These are phyloP conservation scores for Danielia oregonensis DNA, from an alignment of 805 yeast genomes.

Conservation along the genomic window DNA sequence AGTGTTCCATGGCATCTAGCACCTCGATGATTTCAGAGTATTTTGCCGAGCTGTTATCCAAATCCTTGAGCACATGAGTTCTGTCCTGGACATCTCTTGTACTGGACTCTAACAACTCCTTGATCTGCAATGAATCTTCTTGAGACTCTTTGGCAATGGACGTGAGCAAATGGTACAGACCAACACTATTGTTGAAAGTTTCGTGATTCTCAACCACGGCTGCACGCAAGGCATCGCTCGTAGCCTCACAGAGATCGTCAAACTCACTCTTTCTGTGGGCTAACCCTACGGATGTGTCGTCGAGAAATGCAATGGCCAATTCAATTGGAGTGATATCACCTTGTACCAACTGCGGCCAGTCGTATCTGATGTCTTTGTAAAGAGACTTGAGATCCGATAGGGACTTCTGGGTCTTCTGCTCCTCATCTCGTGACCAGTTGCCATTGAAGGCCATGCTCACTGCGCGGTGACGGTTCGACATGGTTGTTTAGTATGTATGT, in stretches of 20 bases:
- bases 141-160: constrained; percentile 65
- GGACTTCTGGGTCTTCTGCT: constrained; percentile 12
- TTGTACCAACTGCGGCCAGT: constrained; percentile 40
- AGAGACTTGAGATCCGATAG: constrained; percentile 34
- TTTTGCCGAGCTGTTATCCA: constrained; percentile 58
- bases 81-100: constrained; percentile 49
- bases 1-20: constrained; percentile 59
- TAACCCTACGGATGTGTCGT: constrained; percentile 86
- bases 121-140: constrained; percentile 46
- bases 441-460: constrained; percentile 22
- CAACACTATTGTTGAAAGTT: constrained; percentile 80
- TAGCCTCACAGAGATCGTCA: constrained; percentile 50
- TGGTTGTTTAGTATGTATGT: constrained; percentile 9
- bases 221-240: constrained; percentile 54
- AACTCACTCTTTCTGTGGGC: constrained; percentile 74
- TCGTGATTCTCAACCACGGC: constrained; percentile 82
- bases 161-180: constrained; percentile 73
- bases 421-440: constrained; percentile 15
- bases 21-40: constrained; percentile 69
- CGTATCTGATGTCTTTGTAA: constrained; percentile 35
- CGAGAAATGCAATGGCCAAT: constrained; percentile 76
- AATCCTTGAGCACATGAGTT: constrained; percentile 55
- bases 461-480: constrained; percentile 22
- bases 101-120: constrained; percentile 46
- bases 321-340: constrained; percentile 75